Base-by-base conservation (phyloP, 2,329 filamentous ascomycete species). In the Venturia aucupariae region DNA sequence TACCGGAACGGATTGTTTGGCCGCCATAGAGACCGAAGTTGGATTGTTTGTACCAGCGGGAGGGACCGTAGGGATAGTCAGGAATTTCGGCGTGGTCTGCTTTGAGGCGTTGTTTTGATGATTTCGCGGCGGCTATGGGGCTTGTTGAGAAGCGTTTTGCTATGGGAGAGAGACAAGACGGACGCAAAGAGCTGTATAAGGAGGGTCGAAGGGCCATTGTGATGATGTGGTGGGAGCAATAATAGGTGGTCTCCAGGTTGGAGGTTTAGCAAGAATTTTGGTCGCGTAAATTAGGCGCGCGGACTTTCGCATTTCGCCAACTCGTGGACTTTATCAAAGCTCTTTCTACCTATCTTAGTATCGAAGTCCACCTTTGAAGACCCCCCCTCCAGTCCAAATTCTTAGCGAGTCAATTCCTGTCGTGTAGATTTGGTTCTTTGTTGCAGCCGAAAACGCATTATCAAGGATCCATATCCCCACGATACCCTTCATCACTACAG, bases 1-100 rank as follows among this genome's bases (percentile, higher is more conserved):
- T 92, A 74, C 90, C 90, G 76, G 89, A 91, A 61, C 86, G 89
- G 73, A 92, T 88, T 71, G 85, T 85, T 68, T 85, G 80, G 48
- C 77, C 77, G 69, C 87, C 90, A 78, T 90, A 91, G 10, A 92
- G 85, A 57, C 88, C 88, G 65, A 79, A 81, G 79, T 92, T 90
- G 69, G 87, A 86, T 76, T 94, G 90, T 78, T 93, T 92, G 82
- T 90, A 94, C 68, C 86, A 78, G 67, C 74, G 79, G 65, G 87
- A 84, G 63, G 84, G 82, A 60, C 89, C 89, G 76, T 90, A 87
- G 0, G 90, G 90, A 75, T 94, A 94, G 61, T 73, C 69, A 27
- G 80, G 80, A 11, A 77, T 60, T 51, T 67, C 66, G 32, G 60
- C 63, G 44, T 64, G 63, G 22, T 39, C 24, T 6, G 35, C 22